Evolutionary conservation across 2,329 filamentous ascomycete genomes (phyloP), one percentile per base, ranked within the genome.

Genomic region (Rugonectria rugulosa): DNA sequence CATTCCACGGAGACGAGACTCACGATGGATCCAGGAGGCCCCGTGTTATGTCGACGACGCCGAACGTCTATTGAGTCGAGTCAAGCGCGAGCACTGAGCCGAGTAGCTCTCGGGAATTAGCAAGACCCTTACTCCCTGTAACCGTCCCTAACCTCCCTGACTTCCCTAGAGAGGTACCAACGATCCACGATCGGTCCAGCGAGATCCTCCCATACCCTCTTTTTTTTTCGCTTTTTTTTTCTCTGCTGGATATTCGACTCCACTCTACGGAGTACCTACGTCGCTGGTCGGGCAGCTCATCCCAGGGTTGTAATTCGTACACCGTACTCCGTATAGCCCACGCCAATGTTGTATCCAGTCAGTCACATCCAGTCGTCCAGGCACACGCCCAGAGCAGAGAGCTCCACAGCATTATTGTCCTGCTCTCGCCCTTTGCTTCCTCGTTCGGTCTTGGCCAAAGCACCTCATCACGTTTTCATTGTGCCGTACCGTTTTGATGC

Each of bases 131-230:
- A 24, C 9, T 23, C 24, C 9, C 21, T 27, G 37, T 12, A n/a
- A 15, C 45, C 15, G 24, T 8, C 45, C n/a, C n/a, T n/a, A n/a
- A n/a, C n/a, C n/a, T n/a, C n/a, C n/a, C n/a, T n/a, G n/a, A n/a
- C n/a, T 38, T 19, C 14, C 36, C n/a, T 11, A 23, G 37, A 49
- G 23, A 15, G 31, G 34, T 36, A 50, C 37, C 29, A 50, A 20
- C 58, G 62, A 66, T 67, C 62, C 62, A 64, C 64, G 64, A 66
- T 66, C 64, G 62, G 44, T 60, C 48, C 49, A 61, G 59, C 62
- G 60, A 60, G 57, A 56, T 53, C 57, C 53, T 50, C 43, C 37
- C 46, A 42, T 36, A 46, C 43, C 43, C 29, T 46, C 34, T 45
- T 34, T 41, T 20, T 34, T 29, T 45, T 24, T 12, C 27, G 40